Base-by-base conservation (phyloP, 2,329 filamentous ascomycete genomes). In the Arthrobotrys iridis region DNA sequence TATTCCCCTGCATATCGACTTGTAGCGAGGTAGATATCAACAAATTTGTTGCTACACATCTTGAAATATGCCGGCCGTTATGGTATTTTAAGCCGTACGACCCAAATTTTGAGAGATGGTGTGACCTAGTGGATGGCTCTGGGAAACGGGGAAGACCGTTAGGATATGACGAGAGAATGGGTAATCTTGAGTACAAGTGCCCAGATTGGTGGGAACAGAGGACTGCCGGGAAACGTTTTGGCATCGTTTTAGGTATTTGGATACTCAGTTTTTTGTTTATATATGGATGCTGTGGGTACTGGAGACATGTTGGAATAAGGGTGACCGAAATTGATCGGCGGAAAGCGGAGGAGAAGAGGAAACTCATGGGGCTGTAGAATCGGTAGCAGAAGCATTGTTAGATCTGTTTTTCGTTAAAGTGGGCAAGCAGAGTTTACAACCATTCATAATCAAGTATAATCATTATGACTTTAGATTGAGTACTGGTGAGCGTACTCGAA, bases 121-220 rank as follows among this genome's bases (percentile, higher is more conserved):
- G 68, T 24, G 68, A 74, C 57, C 22, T 74, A 10, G 43, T 43
- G 3, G 68, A 74, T 28, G 67, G 67, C 11, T 15, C 24, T n/a
- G 67, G 59, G 33, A 66, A 66, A 22, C 59, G 43, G 10, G 67
- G 67, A 6, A 45, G 52, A 4, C 60, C 68, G 5, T 46, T 40
- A 18, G 68, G 62, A 11, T 74, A 74, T n/a, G 68, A 74, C 43
- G 55, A 28, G 1, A 66, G 68, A 41, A 66, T 74, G 62, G 68
- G 68, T 1, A 74, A 33, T 33, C 15, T 74, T 20, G 60, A 74
- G 59, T n/a, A 48, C 7, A 60, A 60, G 30, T 74, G 68, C 26
- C 68, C 68, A 26, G 11, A 74, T 13, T 74, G 68, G 68, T 74
- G 68, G 68, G 68, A 66, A 15, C 68, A 74, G 24, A 74, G 68